Conservation (phyloP, 2,329 filamentous ascomycete genomes). For the Clathrospora elynae region DNA sequence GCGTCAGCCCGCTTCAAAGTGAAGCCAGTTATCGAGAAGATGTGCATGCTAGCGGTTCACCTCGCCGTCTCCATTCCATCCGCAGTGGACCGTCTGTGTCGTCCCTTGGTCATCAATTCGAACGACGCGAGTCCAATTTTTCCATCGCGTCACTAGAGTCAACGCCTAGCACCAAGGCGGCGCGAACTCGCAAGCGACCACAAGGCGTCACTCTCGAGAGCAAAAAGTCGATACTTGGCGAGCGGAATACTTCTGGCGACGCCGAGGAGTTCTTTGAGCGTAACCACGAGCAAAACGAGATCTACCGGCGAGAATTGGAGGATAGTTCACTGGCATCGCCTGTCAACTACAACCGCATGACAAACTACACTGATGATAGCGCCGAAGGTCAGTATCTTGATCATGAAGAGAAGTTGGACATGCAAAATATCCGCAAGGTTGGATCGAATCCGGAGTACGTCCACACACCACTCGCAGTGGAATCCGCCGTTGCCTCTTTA, state of each 20-base stretch:
- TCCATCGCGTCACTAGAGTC: conserved; percentile 66
- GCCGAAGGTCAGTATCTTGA: conserved; percentile 61
- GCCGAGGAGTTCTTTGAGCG: conserved; percentile 57
- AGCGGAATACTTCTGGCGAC: conserved; percentile 45
- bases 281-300: conserved; percentile 65
- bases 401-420: conserved; percentile 55
- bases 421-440: conserved; percentile 72
- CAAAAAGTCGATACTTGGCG: conserved; percentile 54
- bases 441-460: conserved; percentile 78
- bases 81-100: conserved; percentile 58
- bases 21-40: conserved; percentile 73
- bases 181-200: conserved; percentile 58
- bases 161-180: conserved; percentile 62
- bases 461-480: conserved; percentile 72
- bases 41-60: conserved; percentile 27
- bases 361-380: conserved; percentile 61
- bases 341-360: conserved; percentile 58
- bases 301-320: conserved; percentile 55
- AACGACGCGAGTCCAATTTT: conserved; percentile 57
- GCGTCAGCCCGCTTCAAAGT: conserved; percentile 87
- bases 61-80: conserved; percentile 57
- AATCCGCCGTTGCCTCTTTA: conserved; percentile 89
- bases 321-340: conserved; percentile 54
- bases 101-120: conserved; percentile 64
- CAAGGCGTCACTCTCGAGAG: conserved; percentile 60